Conservation (phyloP, 768 basidiomycete genomes). For the Termitomyces sp. region DNA sequence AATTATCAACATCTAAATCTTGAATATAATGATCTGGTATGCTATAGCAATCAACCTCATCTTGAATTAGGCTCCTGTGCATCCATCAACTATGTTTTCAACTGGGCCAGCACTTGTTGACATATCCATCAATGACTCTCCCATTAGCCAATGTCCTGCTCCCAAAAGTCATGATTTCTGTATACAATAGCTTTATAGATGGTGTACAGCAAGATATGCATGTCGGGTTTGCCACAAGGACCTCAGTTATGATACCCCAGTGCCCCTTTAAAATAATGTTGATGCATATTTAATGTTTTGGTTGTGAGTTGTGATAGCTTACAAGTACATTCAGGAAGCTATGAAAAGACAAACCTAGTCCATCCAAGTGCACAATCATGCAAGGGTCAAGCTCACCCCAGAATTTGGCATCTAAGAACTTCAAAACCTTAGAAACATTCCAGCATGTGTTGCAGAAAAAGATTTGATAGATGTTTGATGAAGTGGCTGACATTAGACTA, state of each 20-base stretch:
- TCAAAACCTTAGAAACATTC: conserved; percentile 48
- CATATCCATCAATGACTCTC: conserved; percentile 8
- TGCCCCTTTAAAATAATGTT: not conserved
- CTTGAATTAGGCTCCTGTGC: not conserved
- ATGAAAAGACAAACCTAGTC: conserved; percentile 10
- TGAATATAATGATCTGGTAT: conserved; percentile 16
- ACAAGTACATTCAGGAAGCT: not conserved
- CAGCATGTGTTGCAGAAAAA: conserved; percentile 22
- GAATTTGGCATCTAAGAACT: conserved; percentile 58
- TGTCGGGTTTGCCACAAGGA: conserved; percentile 26
- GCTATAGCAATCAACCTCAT: not conserved
- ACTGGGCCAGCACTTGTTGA: not conserved
- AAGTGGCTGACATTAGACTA: conserved; percentile 32
- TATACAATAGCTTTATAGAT: conserved; percentile 19
- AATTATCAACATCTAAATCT: conserved; percentile 20
- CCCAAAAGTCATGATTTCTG: conserved; percentile 16
- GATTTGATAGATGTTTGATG: conserved; percentile 39
- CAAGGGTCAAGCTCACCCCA: conserved; percentile 46
- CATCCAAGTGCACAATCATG: conserved; percentile 45
- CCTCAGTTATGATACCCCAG: conserved; percentile 22
- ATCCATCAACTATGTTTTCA: not conserved
- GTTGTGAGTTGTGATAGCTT: not conserved
- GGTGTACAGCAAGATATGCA: conserved; percentile 20
- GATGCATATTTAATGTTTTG: not conserved
- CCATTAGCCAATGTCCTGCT: conserved; percentile 13